phyloP scores from a whole-genome alignment of 495 filamentous ascomycete species.

The Cercophora samala region DNA sequence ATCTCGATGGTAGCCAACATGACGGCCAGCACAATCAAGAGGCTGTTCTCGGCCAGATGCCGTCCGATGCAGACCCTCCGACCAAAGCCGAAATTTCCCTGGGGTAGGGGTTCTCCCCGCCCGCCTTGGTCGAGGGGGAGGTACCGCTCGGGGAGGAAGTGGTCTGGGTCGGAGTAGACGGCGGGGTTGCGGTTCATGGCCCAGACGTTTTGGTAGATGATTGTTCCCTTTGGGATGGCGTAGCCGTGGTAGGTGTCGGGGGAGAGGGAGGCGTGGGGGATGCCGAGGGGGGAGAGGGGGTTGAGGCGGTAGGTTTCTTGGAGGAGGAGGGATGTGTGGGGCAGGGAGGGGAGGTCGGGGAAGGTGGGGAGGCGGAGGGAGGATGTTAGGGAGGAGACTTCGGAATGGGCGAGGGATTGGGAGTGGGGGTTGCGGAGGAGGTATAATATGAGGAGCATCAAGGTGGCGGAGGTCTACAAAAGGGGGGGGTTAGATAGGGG shows the following conservation, averaged over 20 bases:
- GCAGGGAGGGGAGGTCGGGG: constrained; percentile 49
- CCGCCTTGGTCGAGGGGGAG: constrained; percentile 43
- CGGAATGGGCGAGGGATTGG: constrained; percentile 53
- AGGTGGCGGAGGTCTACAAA: constrained; percentile 37
- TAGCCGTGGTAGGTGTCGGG: constrained; percentile 53
- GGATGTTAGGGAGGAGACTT: constrained; percentile 55
- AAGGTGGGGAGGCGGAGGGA: constrained; percentile 47
- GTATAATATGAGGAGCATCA: constrained; percentile 42
- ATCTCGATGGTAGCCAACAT: constrained; percentile 32
- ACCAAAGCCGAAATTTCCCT: constrained; percentile 55
- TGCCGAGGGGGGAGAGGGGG: constrained; percentile 56
- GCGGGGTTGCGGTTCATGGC: constrained; percentile 45
- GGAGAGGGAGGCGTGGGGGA: constrained; percentile 53
- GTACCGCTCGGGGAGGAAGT: constrained; percentile 48
- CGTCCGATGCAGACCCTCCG: constrained; percentile 32
- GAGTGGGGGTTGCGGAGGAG: constrained; percentile 45
- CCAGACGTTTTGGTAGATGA: constrained; percentile 47
- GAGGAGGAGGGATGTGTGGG: constrained; percentile 50
- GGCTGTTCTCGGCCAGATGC: constrained; percentile 32
- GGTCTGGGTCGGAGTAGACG: constrained; percentile 40
- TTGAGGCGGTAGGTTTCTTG: constrained; percentile 62
- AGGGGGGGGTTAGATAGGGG: neutral
- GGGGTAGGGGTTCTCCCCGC: constrained; percentile 46
- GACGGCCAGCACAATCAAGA: constrained; percentile 30
- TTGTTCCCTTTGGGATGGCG: constrained; percentile 47